Evolutionary conservation across 1,284 basidiomycete genomes (phyloP).

Genomic region (Malassezia nana): DNA sequence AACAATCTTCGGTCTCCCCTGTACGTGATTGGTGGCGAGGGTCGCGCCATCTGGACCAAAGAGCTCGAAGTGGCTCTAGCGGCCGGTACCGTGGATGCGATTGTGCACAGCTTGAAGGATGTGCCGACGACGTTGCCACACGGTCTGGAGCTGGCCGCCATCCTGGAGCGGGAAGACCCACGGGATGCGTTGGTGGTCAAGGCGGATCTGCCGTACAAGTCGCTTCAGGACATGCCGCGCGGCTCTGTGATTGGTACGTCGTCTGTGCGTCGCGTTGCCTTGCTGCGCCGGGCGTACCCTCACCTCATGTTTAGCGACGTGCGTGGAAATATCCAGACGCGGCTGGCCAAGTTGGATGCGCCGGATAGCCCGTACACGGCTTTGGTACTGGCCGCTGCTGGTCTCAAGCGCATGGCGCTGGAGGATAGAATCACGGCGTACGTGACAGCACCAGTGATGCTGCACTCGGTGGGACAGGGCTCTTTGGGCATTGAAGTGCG

Average conservation of each 20-base stretch:
- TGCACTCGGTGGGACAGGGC: conserved; percentile 88
- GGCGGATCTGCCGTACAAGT: conserved; percentile 60
- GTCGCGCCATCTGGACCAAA: conserved; percentile 83
- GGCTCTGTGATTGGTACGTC: conserved; percentile 89
- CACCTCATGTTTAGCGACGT: conserved; percentile 76
- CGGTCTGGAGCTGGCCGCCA: conserved; percentile 74
- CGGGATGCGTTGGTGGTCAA: conserved; percentile 83
- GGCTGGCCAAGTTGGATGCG: conserved; percentile 80
- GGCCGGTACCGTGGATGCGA: conserved; percentile 69
- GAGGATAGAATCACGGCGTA: conserved; percentile 65
- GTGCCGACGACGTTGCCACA: conserved; percentile 76
- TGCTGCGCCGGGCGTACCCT: conserved; percentile 71
- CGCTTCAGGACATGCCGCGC: conserved; percentile 70
- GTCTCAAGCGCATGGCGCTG: conserved; percentile 72
- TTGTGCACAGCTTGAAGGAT: conserved; percentile 90
- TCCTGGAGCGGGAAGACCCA: conserved; percentile 78
- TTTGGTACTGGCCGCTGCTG: conserved; percentile 85
- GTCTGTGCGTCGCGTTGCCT: conserved; percentile 82
- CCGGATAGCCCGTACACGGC: conserved; percentile 73
- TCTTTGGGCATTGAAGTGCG: conserved; percentile 83
- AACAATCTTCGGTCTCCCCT: conserved; percentile 65
- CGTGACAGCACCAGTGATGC: conserved; percentile 61
- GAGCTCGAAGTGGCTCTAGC: conserved; percentile 78
- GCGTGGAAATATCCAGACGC: conserved; percentile 56
- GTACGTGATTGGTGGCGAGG: conserved; percentile 52